These are phyloP conservation scores for Cyclotella kingstonii DNA, from an alignment of 108 stramenopile species.

Conservation along the genomic window DNA sequence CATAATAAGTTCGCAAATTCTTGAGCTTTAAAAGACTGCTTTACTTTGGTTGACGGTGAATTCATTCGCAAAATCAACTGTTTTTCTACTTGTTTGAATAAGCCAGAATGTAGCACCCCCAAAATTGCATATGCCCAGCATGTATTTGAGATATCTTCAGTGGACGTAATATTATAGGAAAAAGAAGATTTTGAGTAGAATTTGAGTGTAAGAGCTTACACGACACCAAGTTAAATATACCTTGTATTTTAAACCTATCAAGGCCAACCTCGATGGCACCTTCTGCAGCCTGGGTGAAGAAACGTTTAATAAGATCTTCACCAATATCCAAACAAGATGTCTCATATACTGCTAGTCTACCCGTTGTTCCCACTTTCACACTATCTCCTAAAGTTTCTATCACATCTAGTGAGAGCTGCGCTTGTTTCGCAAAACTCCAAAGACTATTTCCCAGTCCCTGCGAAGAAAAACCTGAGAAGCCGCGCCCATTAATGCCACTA, in stretches of 20 bases:
- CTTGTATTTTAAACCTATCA: conserved; percentile 64
- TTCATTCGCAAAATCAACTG: conserved; percentile 32
- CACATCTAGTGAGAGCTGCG: conserved; percentile 61
- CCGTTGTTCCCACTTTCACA: conserved; percentile 43
- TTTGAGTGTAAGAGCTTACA: background rate
- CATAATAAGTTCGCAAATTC: conserved; percentile 80
- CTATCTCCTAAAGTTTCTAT: conserved; percentile 41
- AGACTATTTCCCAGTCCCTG: conserved; percentile 73
- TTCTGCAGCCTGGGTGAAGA: conserved; percentile 61
- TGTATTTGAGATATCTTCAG: conserved; percentile 5
- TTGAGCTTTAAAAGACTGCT: conserved; percentile 51
- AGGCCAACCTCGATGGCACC: conserved; percentile 45
- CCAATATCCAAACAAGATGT: conserved; percentile 72
- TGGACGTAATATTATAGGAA: background rate
- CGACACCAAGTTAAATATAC: conserved; percentile 53
- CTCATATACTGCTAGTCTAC: conserved; percentile 70
- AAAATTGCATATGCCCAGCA: conserved; percentile 64
- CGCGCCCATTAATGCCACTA: conserved; percentile 32
- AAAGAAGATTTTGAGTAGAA: background rate
- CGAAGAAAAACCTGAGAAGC: conserved; percentile 62
- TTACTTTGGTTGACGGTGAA: conserved; percentile 2
- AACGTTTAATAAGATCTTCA: conserved; percentile 55
- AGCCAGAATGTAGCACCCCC: conserved; percentile 62
- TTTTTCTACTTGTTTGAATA: conserved; percentile 46
- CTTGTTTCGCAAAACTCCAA: conserved; percentile 68